Conservation (phyloP, 1,139 yeast genomes). For the Blastobotrys indianensis region DNA sequence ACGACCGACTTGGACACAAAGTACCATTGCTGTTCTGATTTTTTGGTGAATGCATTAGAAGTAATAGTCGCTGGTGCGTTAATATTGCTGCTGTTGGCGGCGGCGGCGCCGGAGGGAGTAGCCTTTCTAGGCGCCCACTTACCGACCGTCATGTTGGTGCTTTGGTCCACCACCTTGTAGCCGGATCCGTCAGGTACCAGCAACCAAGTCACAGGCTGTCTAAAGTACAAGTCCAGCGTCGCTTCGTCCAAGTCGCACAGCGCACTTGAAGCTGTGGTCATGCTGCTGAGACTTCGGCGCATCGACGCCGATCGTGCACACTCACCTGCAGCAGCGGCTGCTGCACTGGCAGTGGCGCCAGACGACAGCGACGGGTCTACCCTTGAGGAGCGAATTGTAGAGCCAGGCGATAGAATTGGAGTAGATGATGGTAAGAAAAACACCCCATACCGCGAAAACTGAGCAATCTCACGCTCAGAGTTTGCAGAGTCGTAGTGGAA, state of each 20-base stretch:
- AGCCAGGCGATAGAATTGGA: conserved; percentile 10
- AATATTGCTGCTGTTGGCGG: neutral
- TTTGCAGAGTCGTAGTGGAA: conserved; percentile 8
- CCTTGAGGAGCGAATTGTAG: conserved; percentile 7
- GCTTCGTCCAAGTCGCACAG: too few relatives aligned
- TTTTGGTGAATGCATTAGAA: neutral
- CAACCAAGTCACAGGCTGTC: conserved; percentile 17
- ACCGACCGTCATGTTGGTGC: conserved; percentile 16
- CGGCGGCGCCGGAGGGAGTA: conserved; percentile 5
- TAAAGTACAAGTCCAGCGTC: neutral
- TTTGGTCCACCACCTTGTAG: conserved; percentile 15
- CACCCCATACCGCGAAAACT: conserved; percentile 8
- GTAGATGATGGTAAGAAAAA: conserved; percentile 10
- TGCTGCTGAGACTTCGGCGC: too few relatives aligned
- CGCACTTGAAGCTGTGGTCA: too few relatives aligned
- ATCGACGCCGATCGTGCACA: too few relatives aligned
- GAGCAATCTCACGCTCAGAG: conserved; percentile 5
- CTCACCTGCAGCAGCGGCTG: too few relatives aligned
- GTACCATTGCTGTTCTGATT: conserved; percentile 11
- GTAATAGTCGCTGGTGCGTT: neutral
- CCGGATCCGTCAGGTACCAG: conserved; percentile 10
- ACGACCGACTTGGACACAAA: conserved; percentile 13
- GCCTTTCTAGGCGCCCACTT: conserved; percentile 15
- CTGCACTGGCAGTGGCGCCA: too few relatives aligned
- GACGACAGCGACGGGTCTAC: neutral